These are phyloP conservation scores for Syzygium malaccense DNA, from an alignment of 441 rosid species.

Conservation along the genomic window DNA sequence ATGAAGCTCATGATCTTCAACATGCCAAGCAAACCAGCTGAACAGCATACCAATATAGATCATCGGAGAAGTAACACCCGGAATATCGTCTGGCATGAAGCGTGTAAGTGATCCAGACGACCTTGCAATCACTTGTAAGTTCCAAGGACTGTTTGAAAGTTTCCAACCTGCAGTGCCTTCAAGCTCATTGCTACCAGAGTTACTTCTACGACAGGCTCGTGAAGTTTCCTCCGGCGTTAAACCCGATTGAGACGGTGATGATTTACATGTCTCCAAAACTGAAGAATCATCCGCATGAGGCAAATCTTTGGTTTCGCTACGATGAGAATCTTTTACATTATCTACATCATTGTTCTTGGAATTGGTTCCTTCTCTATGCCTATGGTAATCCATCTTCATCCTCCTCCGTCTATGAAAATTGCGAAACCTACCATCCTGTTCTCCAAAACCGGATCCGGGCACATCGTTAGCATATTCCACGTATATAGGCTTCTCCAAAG, in stretches of 20 bases:
- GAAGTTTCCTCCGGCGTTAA: conserved; percentile 20
- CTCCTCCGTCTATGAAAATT: conserved; percentile 64
- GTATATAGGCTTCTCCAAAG: conserved; percentile 77
- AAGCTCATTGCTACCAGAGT: conserved; percentile 35
- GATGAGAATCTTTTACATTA: conserved; percentile 7
- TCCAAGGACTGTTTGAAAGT: conserved; percentile 99
- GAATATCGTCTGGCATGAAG: conserved; percentile 99
- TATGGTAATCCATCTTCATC: conserved; percentile 46
- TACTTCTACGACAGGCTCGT: conserved; percentile 36
- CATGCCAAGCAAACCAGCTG: conserved; percentile 99
- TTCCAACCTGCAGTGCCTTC: conserved; percentile 99
- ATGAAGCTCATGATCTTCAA: conserved; percentile 99
- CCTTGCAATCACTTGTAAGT: conserved; percentile 89
- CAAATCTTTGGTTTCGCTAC: conserved; percentile 19
- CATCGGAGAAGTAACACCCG: conserved; percentile 99
- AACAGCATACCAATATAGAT: conserved; percentile 96
- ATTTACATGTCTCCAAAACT: conserved; percentile 18
- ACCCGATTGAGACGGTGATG: conserved; percentile 26
- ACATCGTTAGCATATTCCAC: conserved; percentile 99
- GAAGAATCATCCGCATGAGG: conserved; percentile 13
- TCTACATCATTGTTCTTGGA: conserved; percentile 20
- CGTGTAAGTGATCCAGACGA: conserved; percentile 97
- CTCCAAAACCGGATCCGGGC: conserved; percentile 95
- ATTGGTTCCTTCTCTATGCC: conserved; percentile 35
- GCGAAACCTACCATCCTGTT: conserved; percentile 61